Evolutionary conservation across 1,284 basidiomycete species (phyloP).

Genomic region (Gymnopus androsaceus): DNA sequence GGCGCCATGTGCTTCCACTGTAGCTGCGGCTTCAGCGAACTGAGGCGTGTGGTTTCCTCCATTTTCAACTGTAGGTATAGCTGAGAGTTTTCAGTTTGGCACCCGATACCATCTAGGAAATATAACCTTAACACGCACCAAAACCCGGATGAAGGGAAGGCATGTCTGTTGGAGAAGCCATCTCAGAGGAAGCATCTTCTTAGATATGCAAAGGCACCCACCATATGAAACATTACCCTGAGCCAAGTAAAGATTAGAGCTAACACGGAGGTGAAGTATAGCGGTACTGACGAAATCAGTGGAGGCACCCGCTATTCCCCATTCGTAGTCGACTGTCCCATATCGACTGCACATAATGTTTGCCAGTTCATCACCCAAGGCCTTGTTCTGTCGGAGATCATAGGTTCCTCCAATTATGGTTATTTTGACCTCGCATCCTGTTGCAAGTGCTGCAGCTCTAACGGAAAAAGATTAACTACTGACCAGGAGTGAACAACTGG

Average conservation of each 20-base stretch:
- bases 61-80: slow-evolving; percentile 55
- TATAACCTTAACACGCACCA: slow-evolving; percentile 28
- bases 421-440: slow-evolving; percentile 66
- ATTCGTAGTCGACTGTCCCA: slow-evolving; percentile 53
- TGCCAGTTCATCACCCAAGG: slow-evolving; percentile 62
- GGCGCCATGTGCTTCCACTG: slow-evolving; percentile 55
- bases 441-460: slow-evolving; percentile 68
- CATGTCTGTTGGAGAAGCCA: too few species aligned
- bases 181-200: too few species aligned
- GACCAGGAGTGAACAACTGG: too few species aligned
- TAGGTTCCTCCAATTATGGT: slow-evolving; percentile 41
- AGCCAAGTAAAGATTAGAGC: background rate
- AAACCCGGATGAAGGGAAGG: slow-evolving; percentile 52
- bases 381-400: slow-evolving; percentile 69
- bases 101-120: background rate
- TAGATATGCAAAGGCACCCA: too few species aligned
- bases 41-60: slow-evolving; percentile 67
- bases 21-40: slow-evolving; percentile 57
- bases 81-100: slow-evolving; percentile 25
- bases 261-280: background rate
- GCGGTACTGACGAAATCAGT: slow-evolving; percentile 72
- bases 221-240: slow-evolving; percentile 69
- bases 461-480: slow-evolving; percentile 44
- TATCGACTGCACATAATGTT: slow-evolving; percentile 55
- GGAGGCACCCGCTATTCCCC: slow-evolving; percentile 62